Evolutionary conservation across 345 rosid genomes (phyloP), one percentile per base, ranked within the genome.

Genomic region (Dimocarpus longan): DNA sequence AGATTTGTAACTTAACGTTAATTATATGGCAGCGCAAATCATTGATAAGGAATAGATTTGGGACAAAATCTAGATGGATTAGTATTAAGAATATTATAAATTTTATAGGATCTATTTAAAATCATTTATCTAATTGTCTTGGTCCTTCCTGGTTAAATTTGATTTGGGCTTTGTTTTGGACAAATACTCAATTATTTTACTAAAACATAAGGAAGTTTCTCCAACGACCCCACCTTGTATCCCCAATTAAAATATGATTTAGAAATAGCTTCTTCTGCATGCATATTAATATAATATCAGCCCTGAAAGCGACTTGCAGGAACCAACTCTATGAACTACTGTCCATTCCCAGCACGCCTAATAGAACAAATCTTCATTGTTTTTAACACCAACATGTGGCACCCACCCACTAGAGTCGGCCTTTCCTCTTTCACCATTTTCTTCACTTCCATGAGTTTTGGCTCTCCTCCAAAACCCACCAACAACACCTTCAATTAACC

Each of bases 361-460:
- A 77, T 77, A 75, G 92, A 88, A 80, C 88, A 82, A 85, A 84
- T 83, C 88, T 0, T 65, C 89, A 48, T 89, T 68, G 89, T 21
- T 85, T 81, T 86, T 76, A 8, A 77, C 90, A 60, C 84, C 89
- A 37, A 78, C 89, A 89, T 15, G 56, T 89, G 92, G 82, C 88
- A 44, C 56, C 74, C 73, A 76, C 75, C 24, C 62, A 37, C 74
- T 59, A 12, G 56, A 42, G 89, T 90, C 90, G 92, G 89, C 92
- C 76, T 42, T 13, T 28, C 54, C 26, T 42, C 26, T 71, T 40
- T 26, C 5, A 37, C 64, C 74, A 2, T 52, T n/a, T 32, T 66
- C 68, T 54, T 54, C n/a, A 42, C n/a, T 43, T 43, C 40, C 40
- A 57, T 50, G 68, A 10, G 65, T 60, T 60, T 60, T 60, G 65